Base-by-base conservation (phyloP, 2,329 filamentous ascomycete genomes). In the Leptographium radiaticola region DNA sequence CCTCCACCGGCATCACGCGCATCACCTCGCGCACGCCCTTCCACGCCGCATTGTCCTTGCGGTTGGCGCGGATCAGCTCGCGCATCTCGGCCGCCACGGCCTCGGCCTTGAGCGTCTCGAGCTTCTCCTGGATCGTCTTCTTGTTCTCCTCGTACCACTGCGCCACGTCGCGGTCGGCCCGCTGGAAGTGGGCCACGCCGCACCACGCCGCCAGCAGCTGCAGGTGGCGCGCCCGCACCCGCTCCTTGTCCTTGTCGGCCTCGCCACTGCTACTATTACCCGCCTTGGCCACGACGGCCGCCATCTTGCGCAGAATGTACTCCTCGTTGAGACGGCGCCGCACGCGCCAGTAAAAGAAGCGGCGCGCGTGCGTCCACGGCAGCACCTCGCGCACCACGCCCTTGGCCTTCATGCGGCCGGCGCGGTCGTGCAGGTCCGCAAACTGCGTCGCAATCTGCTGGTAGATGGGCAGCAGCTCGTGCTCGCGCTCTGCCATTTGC, bases 341-440 rank as follows among this genome's bases (percentile, higher is more conserved):
- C 58, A 96, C 84, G 71, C 93, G 91, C 93, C 94, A 98, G 86
- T 97, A 98, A 79, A 98, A 97, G 87, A 93, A 97, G 66, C 91
- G 86, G 60, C 93, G 85, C 11, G 91, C 84, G 63, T 95, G 86
- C 67, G 81, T 77, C 93, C 91, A 97, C 64, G 85, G 80, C 43
- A 98, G 78, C 13, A 83, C 74, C 63, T 87, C 80, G 59, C 93
- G 89, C 64, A 98, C 95, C 55, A 86, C 84, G 58, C 89, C 86
- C 83, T 98, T 98, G 70, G 93, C 93, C 75, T 95, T 82, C 93
- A 98, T 98, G 71, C 93, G 89, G 56, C 90, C 93, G 45, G 93
- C 85, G 48, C 93, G 90, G 70, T 98, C 93, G 75, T 98, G 93
- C 50, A 98, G 79, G 69, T 98, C 93, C 56, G 93, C 91, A 63